phyloP scores from a whole-genome alignment of 257 asterid species.

The Cruciata laevipes region DNA sequence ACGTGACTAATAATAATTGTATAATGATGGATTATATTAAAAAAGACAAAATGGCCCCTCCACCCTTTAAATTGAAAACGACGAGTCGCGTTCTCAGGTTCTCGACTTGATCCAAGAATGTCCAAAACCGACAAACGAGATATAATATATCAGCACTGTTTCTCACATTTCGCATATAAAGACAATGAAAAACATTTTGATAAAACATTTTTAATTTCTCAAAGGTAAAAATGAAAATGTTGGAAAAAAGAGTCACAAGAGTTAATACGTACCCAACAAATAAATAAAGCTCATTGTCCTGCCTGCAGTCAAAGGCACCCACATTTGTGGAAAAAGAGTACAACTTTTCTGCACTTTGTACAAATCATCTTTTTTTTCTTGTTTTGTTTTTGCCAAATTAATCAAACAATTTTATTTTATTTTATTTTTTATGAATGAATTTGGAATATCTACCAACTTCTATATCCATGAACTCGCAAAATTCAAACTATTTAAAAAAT shows the following conservation, averaged over 20 bases:
- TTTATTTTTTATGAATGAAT: too few species aligned
- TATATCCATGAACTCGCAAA: too few species aligned
- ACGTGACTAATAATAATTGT: too few species aligned
- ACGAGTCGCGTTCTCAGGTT: background rate
- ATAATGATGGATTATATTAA: too few species aligned
- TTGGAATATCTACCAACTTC: too few species aligned
- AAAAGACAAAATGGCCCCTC: background rate
- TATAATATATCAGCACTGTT: background rate
- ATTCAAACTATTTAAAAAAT: too few species aligned
- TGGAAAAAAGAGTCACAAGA: background rate
- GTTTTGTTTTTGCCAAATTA: too few species aligned
- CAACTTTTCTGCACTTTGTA: background rate
- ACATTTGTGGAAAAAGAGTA: constrained; percentile 4
- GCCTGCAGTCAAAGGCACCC: constrained; percentile 19
- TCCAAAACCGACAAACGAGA: background rate
- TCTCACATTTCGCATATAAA: background rate
- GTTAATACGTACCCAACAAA: constrained; percentile 6
- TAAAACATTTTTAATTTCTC: too few species aligned
- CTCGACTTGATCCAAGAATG: background rate
- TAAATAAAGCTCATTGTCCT: constrained; percentile 3
- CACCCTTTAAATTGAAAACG: background rate
- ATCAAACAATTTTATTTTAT: too few species aligned
- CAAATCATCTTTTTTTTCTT: background rate
- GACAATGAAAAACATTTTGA: background rate
- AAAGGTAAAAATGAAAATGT: too few species aligned